Percentiles rank a stretch among this genome's conserved stretches.
These are phyloP conservation scores for Moringa oleifera DNA, from an alignment of 345 rosid species.

Conservation along the genomic window DNA sequence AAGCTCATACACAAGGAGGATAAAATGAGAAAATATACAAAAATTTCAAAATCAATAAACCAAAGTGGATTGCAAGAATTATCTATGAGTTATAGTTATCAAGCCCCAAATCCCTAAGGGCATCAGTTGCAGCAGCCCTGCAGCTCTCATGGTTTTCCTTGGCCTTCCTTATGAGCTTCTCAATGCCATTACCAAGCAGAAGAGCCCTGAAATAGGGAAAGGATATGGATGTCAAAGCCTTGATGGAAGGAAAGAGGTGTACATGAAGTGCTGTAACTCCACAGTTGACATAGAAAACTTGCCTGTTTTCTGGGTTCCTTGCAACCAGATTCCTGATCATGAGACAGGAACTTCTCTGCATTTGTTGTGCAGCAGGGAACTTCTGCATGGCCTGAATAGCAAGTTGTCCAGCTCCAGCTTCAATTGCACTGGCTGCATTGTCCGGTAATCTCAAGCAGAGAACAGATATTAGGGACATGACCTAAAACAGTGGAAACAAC, in stretches of 20 bases:
- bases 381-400: conserved; percentile 83
- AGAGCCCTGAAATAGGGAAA: conserved; percentile 39
- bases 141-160: conserved; percentile 69
- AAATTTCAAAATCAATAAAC: too few species aligned
- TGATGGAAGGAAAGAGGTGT: background rate
- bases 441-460: conserved; percentile 87
- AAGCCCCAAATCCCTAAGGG: conserved; percentile 83
- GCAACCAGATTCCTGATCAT: conserved; percentile 89
- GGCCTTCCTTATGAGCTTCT: conserved; percentile 62
- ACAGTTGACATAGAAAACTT: conserved; percentile 6
- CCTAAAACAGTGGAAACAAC: conserved; percentile 33
- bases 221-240: background rate
- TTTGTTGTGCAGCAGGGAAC: conserved; percentile 59
- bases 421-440: conserved; percentile 75
- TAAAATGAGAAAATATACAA: too few species aligned
- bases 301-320: conserved; percentile 87
- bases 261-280: background rate
- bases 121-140: conserved; percentile 80
- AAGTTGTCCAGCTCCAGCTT: conserved; percentile 92
- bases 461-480: conserved; percentile 63
- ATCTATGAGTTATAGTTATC: conserved; percentile 49
- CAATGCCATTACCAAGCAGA: conserved; percentile 65
- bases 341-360: conserved; percentile 75
- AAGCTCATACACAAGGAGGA: too few species aligned
- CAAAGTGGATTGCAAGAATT: too few species aligned